phyloP scores from a whole-genome alignment of 345 rosid genomes.

The Gossypium bickii region DNA sequence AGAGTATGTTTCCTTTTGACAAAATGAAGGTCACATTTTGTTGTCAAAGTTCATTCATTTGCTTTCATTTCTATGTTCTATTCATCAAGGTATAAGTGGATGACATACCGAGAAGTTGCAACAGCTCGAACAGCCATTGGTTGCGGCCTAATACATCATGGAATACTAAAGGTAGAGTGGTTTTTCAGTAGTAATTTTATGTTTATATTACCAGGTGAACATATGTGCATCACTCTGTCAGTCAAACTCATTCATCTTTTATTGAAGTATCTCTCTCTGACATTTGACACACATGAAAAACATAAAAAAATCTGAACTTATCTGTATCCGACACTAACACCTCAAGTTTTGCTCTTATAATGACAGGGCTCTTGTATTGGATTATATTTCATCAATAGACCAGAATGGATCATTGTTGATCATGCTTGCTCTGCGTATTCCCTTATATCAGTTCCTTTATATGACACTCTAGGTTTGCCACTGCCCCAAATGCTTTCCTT shows the following conservation, averaged over 20 bases:
- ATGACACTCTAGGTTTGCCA: constrained; percentile 84
- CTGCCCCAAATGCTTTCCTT: constrained; percentile 9
- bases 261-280: neutral
- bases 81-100: constrained; percentile 75
- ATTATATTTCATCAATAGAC: constrained; percentile 85
- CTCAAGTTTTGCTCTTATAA: constrained; percentile 6
- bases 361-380: constrained; percentile 80
- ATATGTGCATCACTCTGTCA: neutral
- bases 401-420: constrained; percentile 92
- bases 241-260: neutral
- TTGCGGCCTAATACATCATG: constrained; percentile 69
- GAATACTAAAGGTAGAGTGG: constrained; percentile 52
- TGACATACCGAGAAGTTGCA: constrained; percentile 93
- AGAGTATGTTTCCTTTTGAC: constrained; percentile 52
- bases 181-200: neutral
- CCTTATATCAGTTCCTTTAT: constrained; percentile 83
- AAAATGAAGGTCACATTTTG: constrained; percentile 9
- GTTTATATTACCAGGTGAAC: neutral
- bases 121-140: constrained; percentile 84
- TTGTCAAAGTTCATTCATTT: constrained; percentile 12
- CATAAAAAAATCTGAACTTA: neutral
- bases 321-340: neutral
- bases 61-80: constrained; percentile 12
- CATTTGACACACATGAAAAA: neutral
- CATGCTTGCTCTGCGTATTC: constrained; percentile 96